Base-by-base conservation (phyloP, 139 green algal genomes). In the Chlorella vulgaris region DNA sequence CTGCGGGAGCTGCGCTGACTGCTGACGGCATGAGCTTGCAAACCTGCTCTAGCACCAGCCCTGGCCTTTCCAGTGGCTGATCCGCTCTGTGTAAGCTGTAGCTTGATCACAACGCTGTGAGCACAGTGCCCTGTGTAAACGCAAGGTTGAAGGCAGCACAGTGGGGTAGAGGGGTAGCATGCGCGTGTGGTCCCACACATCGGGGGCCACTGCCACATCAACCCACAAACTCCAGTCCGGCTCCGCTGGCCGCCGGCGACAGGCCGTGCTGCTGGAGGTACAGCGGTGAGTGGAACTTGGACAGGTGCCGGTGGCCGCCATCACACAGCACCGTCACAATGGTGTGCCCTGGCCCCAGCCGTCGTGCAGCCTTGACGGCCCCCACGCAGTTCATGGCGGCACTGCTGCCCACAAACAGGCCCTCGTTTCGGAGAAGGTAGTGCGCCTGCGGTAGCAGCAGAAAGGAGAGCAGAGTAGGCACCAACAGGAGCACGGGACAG, bases 311-410 rank as follows among this genome's bases (percentile, higher is more conserved):
- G 4, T 91, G 82, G 15, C 95, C 95, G 13, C 94, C 94, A 53
- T 98, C 95, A 83, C 95, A 98, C 68, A 98, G 87, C 31, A 98
- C 83, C 5, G 96, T 99, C 2, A 98, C 96, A 28, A 99, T 84
- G 2, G 86, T 92, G 86, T 96, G 89, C n/a, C 94, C 94, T 0
- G 93, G 93, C 0, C 94, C 93, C 40, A 99, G 86, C 1, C 62
- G 40, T 15, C 90, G 73, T 1, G 94, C 94, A 58, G 89, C 86
- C 84, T 98, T 98, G 51, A 98, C 93, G 0, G 96, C 96, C 0
- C 94, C 94, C 22, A 98, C 94, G 67, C 92, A 96, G 77, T 98
- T 98, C 86, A 98, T 89, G 5, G 93, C 93, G 0, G 94, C 87
- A 6, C 89, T 94, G 78, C 86, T 94, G 68, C 94, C 96, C 42